phyloP scores from a whole-genome alignment of 2,329 filamentous ascomycete species.

The Metarhizium humberi region DNA sequence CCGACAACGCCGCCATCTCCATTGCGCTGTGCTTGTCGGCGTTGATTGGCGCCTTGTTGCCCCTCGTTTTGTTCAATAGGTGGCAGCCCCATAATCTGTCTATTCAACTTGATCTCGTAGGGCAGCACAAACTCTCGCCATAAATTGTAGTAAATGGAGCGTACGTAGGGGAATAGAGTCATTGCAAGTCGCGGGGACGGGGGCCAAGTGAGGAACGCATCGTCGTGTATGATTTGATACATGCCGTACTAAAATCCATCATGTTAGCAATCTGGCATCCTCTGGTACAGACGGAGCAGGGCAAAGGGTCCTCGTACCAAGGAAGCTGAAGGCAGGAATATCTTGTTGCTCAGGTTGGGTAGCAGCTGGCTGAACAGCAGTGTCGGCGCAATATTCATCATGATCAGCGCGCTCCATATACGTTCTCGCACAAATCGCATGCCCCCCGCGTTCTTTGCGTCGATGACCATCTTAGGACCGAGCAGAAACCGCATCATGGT shows the following conservation, averaged over 20 bases:
- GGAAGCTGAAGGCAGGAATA: conserved; percentile 33
- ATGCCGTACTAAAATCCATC: conserved; percentile 32
- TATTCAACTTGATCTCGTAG: conserved; percentile 40
- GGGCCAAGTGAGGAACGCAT: conserved; percentile 41
- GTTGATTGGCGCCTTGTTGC: conserved; percentile 12
- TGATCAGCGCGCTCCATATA: conserved; percentile 22
- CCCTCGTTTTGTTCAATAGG: conserved; percentile 13
- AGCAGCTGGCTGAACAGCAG: conserved; percentile 35
- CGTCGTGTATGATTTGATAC: conserved; percentile 33
- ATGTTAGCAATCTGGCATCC: conserved; percentile 3
- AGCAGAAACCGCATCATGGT: conserved; percentile 32
- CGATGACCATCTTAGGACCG: conserved; percentile 20
- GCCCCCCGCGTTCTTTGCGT: conserved; percentile 14
- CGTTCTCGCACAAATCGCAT: conserved; percentile 18
- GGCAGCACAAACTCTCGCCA: conserved; percentile 36
- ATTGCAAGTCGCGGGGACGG: conserved; percentile 43
- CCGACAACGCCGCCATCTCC: conserved; percentile 23
- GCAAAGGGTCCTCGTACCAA: conserved; percentile 22
- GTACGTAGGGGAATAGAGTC: conserved; percentile 37
- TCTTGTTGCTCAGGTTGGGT: conserved; percentile 30
- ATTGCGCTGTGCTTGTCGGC: conserved; percentile 11
- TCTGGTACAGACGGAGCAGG: not conserved
- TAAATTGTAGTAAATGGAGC: conserved; percentile 34
- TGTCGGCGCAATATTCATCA: conserved; percentile 37
- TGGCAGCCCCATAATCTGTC: conserved; percentile 32